Conservation (phyloP, 2,329 filamentous ascomycete species). For the Pyrenophora tritici-repentis region DNA sequence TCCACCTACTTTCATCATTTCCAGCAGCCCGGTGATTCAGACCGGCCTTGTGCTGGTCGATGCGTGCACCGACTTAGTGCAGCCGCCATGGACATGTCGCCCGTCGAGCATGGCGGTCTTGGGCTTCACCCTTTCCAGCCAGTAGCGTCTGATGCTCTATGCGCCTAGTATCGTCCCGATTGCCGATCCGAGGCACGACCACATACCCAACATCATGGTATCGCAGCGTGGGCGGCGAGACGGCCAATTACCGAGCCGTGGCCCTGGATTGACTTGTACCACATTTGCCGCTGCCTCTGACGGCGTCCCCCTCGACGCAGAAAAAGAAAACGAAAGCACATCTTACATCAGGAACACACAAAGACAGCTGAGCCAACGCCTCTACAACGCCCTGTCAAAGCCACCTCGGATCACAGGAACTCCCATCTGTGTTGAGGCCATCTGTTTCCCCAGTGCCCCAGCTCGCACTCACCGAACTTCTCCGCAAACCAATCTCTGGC, state of each 20-base stretch:
- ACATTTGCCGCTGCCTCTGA: constrained; percentile 25
- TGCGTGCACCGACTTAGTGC: constrained; percentile 14
- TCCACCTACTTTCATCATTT: constrained; percentile 31
- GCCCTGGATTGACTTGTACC: constrained; percentile 25
- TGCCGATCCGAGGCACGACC: constrained; percentile 34
- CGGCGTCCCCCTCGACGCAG: constrained; percentile 28
- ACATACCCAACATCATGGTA: constrained; percentile 30
- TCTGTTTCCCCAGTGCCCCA: background rate
- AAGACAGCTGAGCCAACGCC: constrained; percentile 10
- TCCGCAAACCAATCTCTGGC: constrained; percentile 22
- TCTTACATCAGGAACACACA: constrained; percentile 18
- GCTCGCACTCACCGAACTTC: constrained; percentile 28
- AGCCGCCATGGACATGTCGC: constrained; percentile 16
- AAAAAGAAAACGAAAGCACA: constrained; percentile 21
- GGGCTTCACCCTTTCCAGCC: constrained; percentile 12
- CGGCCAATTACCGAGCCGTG: constrained; percentile 28
- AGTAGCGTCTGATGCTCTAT: constrained; percentile 24
- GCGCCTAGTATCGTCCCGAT: constrained; percentile 32
- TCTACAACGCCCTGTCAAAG: constrained; percentile 18
- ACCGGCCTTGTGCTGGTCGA: constrained; percentile 22
- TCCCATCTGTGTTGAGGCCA: background rate
- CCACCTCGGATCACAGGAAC: background rate
- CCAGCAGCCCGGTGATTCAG: constrained; percentile 34
- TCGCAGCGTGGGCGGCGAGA: constrained; percentile 15
- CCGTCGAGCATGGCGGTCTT: background rate